Percentiles rank a stretch among this genome's conserved stretches.
These are phyloP conservation scores for Pelargonium australe DNA, from an alignment of 441 rosid genomes.

Conservation along the genomic window DNA sequence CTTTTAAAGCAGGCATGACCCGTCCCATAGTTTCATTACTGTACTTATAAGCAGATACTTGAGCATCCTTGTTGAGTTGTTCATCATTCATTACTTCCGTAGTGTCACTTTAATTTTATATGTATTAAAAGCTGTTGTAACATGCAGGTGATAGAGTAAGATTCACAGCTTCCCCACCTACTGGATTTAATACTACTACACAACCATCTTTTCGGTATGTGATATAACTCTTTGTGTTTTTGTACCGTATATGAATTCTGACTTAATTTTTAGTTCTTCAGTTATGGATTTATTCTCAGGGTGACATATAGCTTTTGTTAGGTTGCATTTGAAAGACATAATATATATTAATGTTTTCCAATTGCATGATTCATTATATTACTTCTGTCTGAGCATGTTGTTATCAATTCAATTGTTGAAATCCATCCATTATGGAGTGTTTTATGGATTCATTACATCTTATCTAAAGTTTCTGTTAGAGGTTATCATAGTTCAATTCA, in stretches of 20 bases:
- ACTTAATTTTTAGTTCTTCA: no score
- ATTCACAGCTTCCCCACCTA: constrained; percentile 47
- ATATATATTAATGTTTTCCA: no score
- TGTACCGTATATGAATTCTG: no score
- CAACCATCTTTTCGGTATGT: constrained; percentile 50
- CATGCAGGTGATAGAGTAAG: constrained; percentile 89
- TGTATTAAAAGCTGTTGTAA: constrained; percentile 15
- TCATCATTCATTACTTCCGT: not conserved
- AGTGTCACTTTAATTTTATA: constrained; percentile 13
- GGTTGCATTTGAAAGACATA: no score
- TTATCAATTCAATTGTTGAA: not conserved
- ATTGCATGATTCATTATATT: no score
- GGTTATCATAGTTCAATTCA: not conserved
- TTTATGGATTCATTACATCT: not conserved
- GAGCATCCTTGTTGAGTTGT: not conserved
- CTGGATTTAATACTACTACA: constrained; percentile 41
- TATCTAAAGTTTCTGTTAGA: not conserved
- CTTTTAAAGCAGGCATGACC: constrained; percentile 70
- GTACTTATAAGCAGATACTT: not conserved
- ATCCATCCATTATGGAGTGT: not conserved
- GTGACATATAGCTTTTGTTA: no score
- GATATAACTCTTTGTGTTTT: not conserved
- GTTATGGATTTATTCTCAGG: no score
- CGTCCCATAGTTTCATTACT: not conserved
- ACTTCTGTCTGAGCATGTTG: no score